Conservation (phyloP, 2,329 filamentous ascomycete genomes). For the Endocalyx cinctus region DNA sequence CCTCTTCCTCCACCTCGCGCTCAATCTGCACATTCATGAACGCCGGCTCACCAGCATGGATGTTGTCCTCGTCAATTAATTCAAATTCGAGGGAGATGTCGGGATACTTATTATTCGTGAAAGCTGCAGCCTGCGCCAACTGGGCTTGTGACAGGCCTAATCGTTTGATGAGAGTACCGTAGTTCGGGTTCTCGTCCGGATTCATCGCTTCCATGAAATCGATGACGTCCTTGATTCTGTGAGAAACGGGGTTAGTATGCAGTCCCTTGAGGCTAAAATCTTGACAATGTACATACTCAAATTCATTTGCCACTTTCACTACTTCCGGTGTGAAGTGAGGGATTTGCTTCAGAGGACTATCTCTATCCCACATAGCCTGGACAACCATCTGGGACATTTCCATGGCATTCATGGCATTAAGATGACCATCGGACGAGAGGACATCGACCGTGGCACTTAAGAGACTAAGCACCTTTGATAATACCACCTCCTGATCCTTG, state of each 20-base stretch:
- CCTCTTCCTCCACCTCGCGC: slow-evolving; percentile 71
- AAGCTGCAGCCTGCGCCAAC: slow-evolving; percentile 82
- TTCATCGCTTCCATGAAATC: slow-evolving; percentile 99
- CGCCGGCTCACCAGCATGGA: slow-evolving; percentile 75
- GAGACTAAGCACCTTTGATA: slow-evolving; percentile 80
- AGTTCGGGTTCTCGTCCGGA: slow-evolving; percentile 82
- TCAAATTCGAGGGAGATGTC: slow-evolving; percentile 90
- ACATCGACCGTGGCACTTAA: slow-evolving; percentile 93
- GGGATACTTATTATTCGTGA: slow-evolving; percentile 95
- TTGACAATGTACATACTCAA: slow-evolving; percentile 52
- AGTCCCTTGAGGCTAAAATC: slow-evolving; percentile 1
- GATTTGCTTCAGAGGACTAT: slow-evolving; percentile 95
- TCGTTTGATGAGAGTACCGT: slow-evolving; percentile 69
- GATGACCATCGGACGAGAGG: slow-evolving; percentile 87
- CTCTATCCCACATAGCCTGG: slow-evolving; percentile 98
- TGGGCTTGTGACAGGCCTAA: slow-evolving; percentile 78
- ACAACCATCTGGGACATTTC: slow-evolving; percentile 99
- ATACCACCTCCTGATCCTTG: slow-evolving; percentile 87
- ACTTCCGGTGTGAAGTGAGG: slow-evolving; percentile 85
- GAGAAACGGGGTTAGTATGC: slow-evolving; percentile 15
- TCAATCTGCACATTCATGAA: slow-evolving; percentile 81
- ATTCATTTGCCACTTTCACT: slow-evolving; percentile 76
- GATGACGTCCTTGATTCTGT: slow-evolving; percentile 84
- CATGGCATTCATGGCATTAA: slow-evolving; percentile 98
- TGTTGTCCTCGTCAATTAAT: slow-evolving; percentile 72